phyloP scores from a whole-genome alignment of 805 yeast species.

The Candida gorgasii region DNA sequence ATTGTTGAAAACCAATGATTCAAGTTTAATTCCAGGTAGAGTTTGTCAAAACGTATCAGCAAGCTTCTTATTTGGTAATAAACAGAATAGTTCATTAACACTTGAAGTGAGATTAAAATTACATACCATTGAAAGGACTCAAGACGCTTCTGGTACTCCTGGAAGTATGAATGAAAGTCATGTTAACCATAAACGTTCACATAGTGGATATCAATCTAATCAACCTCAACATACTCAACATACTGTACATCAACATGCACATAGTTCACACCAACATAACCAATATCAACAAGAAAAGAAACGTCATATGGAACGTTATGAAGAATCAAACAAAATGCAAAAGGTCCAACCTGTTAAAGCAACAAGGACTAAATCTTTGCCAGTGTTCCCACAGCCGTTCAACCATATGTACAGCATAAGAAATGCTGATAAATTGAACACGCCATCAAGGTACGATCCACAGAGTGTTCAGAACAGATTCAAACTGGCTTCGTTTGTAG shows the following conservation, averaged over 20 bases:
- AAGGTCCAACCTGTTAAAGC: slow-evolving; percentile 35
- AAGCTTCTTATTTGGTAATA: slow-evolving; percentile 40
- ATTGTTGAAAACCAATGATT: slow-evolving; percentile 25
- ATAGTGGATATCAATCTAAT: background rate
- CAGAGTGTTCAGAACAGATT: slow-evolving; percentile 45
- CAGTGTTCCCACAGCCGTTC: slow-evolving; percentile 40
- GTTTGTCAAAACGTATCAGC: slow-evolving; percentile 60
- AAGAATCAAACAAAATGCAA: slow-evolving; percentile 2
- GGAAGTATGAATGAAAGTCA: background rate
- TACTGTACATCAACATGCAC: slow-evolving; percentile 1
- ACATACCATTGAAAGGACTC: slow-evolving; percentile 33
- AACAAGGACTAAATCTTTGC: slow-evolving; percentile 45
- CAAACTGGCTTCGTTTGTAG: slow-evolving; percentile 47
- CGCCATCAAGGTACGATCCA: slow-evolving; percentile 39
- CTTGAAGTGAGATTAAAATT: slow-evolving; percentile 58
- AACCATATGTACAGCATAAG: slow-evolving; percentile 41
- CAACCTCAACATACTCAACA: background rate
- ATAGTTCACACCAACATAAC: background rate
- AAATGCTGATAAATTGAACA: slow-evolving; percentile 41
- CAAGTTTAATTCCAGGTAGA: slow-evolving; percentile 47
- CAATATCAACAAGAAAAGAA: slow-evolving; percentile 2
- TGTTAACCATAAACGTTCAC: background rate
- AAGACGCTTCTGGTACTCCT: background rate
- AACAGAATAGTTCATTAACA: slow-evolving; percentile 45
- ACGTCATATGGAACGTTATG: slow-evolving; percentile 3